phyloP scores from a whole-genome alignment of 305 asterid genomes.

The Fraxinus angustifolia region DNA sequence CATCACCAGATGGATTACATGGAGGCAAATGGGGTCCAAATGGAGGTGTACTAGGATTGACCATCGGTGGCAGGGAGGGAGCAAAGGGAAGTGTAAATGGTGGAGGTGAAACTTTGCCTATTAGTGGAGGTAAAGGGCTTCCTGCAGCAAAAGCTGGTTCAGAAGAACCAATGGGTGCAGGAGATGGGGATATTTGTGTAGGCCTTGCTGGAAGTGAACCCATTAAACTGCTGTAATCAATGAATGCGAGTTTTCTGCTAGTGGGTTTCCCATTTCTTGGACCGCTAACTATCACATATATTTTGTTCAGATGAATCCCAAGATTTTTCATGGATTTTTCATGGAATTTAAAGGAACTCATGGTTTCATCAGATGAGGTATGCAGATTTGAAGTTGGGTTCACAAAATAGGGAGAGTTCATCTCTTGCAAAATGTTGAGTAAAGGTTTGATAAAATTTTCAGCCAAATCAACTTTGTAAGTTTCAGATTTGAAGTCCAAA shows the following conservation, averaged over 20 bases:
- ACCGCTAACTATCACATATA: conserved; percentile 22
- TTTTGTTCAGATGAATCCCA: conserved; percentile 29
- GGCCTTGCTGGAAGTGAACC: conserved; percentile 50
- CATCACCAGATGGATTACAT: conserved; percentile 46
- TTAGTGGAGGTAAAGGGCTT: conserved; percentile 68
- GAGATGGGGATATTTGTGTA: conserved; percentile 37
- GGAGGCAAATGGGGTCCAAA: conserved; percentile 56
- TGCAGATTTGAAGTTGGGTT: conserved; percentile 19
- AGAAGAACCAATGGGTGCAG: conserved; percentile 28
- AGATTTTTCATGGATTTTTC: conserved; percentile 34
- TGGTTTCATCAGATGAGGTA: conserved; percentile 25
- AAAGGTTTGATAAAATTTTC: conserved; percentile 47
- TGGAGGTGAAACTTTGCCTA: conserved; percentile 53
- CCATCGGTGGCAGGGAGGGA: conserved; percentile 45
- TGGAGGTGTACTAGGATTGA: conserved; percentile 42
- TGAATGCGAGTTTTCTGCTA: conserved; percentile 51
- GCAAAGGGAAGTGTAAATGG: conserved; percentile 34
- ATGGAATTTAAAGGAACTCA: conserved; percentile 29
- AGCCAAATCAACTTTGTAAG: conserved; percentile 32
- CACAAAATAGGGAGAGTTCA: conserved; percentile 48
- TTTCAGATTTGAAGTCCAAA: conserved; percentile 27
- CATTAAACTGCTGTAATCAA: conserved; percentile 25
- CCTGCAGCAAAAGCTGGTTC: conserved; percentile 43
- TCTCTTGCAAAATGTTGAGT: conserved; percentile 39
- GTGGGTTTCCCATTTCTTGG: conserved; percentile 27